Evolutionary conservation across 1,139 yeast genomes (phyloP).

Genomic region (Kodamaea arcana): DNA sequence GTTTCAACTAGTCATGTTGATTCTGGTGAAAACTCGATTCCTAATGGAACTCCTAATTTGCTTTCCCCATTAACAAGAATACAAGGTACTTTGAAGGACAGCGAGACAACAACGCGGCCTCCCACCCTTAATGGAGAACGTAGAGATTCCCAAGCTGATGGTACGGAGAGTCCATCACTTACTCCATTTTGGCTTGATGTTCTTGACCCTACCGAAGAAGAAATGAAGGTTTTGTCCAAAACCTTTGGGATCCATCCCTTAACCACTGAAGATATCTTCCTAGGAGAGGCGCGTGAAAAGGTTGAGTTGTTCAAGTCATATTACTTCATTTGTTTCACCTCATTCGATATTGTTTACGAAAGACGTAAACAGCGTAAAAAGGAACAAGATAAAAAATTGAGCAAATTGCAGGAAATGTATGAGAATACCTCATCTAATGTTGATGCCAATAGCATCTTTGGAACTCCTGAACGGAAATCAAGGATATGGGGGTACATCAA

Average conservation of each 20-base stretch:
- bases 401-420: constrained; percentile 38
- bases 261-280: constrained; percentile 91
- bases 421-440: constrained; percentile 14
- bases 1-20: constrained; percentile 2
- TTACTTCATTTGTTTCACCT: constrained; percentile 88
- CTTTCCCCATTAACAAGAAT: constrained; percentile 9
- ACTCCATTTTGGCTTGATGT: constrained; percentile 90
- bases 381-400: constrained; percentile 39
- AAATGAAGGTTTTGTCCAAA: constrained; percentile 87
- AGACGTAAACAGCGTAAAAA: constrained; percentile 47
- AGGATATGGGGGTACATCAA: constrained; percentile 17
- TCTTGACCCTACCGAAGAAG: constrained; percentile 90
- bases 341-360: constrained; percentile 83
- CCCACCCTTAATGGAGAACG: constrained; percentile 1
- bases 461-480: constrained; percentile 17
- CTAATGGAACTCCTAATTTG: constrained; percentile 3
- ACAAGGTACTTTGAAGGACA: constrained; percentile 4
- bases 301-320: constrained; percentile 88
- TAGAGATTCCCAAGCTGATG: constrained; percentile 11
- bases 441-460: constrained; percentile 18
- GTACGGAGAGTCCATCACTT: constrained; percentile 2
- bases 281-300: constrained; percentile 93
- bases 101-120: constrained; percentile 1
- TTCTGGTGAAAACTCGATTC: constrained; percentile 4
- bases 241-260: constrained; percentile 94